These are phyloP conservation scores for Eucalyptus globulus DNA, from an alignment of 345 rosid species.

Conservation along the genomic window DNA sequence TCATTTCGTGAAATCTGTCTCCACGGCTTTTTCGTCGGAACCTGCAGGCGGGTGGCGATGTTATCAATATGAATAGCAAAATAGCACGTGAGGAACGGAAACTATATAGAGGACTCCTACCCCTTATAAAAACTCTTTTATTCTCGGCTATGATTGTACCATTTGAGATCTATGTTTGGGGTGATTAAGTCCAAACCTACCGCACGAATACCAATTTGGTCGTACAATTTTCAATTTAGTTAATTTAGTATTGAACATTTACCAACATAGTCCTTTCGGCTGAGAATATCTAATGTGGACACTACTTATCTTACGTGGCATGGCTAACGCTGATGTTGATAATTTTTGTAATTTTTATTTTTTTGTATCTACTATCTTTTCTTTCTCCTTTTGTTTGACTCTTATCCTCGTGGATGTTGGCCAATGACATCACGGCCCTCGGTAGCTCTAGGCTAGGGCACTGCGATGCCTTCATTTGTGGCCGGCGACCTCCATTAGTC, in stretches of 20 bases:
- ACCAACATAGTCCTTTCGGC: fast-evolving
- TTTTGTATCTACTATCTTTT: too few species aligned
- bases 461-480: too few species aligned
- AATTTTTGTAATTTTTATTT: too few species aligned
- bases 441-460: too few species aligned
- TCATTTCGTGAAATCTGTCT: not conserved
- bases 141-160: not conserved
- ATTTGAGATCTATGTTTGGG: not conserved
- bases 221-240: too few species aligned
- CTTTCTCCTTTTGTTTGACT: too few species aligned
- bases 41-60: not conserved
- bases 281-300: fast-evolving
- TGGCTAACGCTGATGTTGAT: fast-evolving
- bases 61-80: not conserved
- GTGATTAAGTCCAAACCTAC: not conserved
- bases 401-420: too few species aligned
- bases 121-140: not conserved
- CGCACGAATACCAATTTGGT: not conserved
- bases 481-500: too few species aligned
- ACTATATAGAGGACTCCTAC: not conserved
- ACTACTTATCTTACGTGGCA: fast-evolving
- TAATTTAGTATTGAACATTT: too few species aligned
- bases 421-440: fast-evolving
- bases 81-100: not conserved
- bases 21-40: not conserved